Percentiles rank a stretch among this genome's conserved stretches.
These are phyloP conservation scores for Ogataea paraovalis DNA, from an alignment of 805 yeast species.

Conservation along the genomic window DNA sequence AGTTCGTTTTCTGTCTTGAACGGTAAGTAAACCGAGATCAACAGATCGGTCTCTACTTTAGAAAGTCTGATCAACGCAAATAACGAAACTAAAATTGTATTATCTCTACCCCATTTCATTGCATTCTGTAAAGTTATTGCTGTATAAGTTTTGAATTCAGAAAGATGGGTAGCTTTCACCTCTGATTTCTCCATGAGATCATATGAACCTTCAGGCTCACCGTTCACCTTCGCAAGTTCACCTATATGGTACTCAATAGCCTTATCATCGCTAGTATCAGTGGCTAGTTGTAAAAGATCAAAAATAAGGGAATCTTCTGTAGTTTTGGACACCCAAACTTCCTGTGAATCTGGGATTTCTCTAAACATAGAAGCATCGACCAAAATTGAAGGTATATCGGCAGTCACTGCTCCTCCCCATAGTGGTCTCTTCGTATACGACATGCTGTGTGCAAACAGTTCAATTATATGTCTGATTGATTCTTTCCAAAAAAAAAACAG, in stretches of 20 bases:
- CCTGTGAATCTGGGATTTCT: conserved; percentile 91
- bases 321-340: conserved; percentile 58
- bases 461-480: too few relatives aligned
- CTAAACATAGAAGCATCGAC: conserved; percentile 77
- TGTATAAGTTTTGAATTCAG: conserved; percentile 27
- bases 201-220: conserved; percentile 15
- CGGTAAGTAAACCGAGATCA: conserved; percentile 62
- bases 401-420: conserved; percentile 80
- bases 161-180: conserved; percentile 11
- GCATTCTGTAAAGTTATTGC: conserved; percentile 40
- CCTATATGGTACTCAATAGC: conserved; percentile 52
- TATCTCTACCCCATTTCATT: conserved; percentile 46
- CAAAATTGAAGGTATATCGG: conserved; percentile 53
- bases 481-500: too few relatives aligned
- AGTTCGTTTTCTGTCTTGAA: conserved; percentile 30
- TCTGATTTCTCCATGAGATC: conserved; percentile 5
- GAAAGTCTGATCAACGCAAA: conserved; percentile 54
- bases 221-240: conserved; percentile 49
- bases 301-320: conserved; percentile 55
- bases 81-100: conserved; percentile 41
- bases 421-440: conserved; percentile 31
- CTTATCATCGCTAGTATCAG: conserved; percentile 29
- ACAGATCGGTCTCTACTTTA: conserved; percentile 53
- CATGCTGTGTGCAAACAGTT: not conserved
- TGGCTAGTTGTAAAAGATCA: conserved; percentile 56